Conservation (phyloP, 495 filamentous ascomycete species). For the Lophium mytilinum region DNA sequence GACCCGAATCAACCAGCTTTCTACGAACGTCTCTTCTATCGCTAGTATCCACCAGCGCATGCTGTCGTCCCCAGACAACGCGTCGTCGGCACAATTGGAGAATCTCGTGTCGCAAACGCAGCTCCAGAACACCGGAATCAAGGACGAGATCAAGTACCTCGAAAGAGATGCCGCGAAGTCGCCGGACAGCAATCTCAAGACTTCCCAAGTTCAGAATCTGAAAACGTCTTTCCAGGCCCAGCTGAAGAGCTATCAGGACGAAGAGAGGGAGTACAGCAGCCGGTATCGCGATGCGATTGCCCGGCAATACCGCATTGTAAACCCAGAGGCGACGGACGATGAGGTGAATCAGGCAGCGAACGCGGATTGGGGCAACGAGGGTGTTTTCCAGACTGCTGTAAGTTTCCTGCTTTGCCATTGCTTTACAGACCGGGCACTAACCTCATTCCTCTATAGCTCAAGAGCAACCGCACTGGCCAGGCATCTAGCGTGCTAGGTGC, state of each 20-base stretch:
- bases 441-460: conserved; percentile 43
- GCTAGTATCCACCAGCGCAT: conserved; percentile 53
- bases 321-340: conserved; percentile 57
- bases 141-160: conserved; percentile 58
- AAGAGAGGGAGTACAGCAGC: conserved; percentile 56
- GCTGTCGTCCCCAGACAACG: conserved; percentile 45
- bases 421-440: background rate
- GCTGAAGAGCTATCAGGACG: conserved; percentile 53
- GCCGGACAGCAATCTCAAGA: conserved; percentile 48
- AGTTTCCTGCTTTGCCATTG: conserved; percentile 22
- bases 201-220: conserved; percentile 52
- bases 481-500: conserved; percentile 59
- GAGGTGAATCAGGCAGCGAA: conserved; percentile 57
- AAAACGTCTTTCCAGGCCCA: conserved; percentile 57
- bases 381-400: conserved; percentile 70
- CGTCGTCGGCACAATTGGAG: conserved; percentile 46
- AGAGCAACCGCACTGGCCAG: conserved; percentile 56
- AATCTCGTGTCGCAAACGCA: conserved; percentile 56
- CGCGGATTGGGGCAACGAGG: conserved; percentile 63
- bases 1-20: conserved; percentile 48
- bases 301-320: conserved; percentile 68
- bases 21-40: conserved; percentile 47
- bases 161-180: conserved; percentile 55
- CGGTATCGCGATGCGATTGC: conserved; percentile 63
- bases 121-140: conserved; percentile 55